These are phyloP conservation scores for Trichoderma semiorbis DNA, from an alignment of 2,329 filamentous ascomycete species.

Conservation along the genomic window DNA sequence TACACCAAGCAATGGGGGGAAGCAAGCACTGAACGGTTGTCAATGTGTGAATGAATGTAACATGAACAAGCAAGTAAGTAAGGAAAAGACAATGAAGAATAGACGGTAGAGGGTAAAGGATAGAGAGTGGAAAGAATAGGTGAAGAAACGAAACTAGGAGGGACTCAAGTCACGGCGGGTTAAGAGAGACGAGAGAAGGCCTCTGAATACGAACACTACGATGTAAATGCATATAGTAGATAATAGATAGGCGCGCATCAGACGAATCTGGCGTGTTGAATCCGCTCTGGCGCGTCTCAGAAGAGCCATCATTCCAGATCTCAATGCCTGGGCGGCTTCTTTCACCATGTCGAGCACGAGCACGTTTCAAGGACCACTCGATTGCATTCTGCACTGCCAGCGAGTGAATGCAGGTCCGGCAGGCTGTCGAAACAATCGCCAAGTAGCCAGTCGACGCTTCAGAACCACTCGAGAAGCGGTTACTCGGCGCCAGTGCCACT, in stretches of 20 bases:
- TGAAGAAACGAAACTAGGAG: not conserved
- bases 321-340: not conserved
- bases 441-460: not conserved
- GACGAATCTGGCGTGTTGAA: not conserved
- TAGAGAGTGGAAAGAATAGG: not conserved
- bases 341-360: constrained; percentile 6
- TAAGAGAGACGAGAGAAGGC: not conserved
- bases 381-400: not conserved
- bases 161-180: not conserved
- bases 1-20: not conserved
- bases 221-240: not conserved
- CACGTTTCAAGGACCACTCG: not conserved
- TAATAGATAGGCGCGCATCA: constrained; percentile 4
- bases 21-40: not conserved
- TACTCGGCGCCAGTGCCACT: constrained; percentile 20
- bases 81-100: not conserved
- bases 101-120: not conserved
- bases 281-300: constrained; percentile 9
- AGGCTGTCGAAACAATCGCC: constrained; percentile 14
- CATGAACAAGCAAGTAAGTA: constrained; percentile 6
- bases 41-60: constrained; percentile 7
- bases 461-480: constrained; percentile 18
- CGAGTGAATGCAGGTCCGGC: constrained; percentile 9
- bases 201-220: not conserved
- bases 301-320: not conserved